Evolutionary conservation across 371 early-diverging fungal genomes (phyloP), one percentile per base, ranked within the genome.

Genomic region (Mortierella sp.): DNA sequence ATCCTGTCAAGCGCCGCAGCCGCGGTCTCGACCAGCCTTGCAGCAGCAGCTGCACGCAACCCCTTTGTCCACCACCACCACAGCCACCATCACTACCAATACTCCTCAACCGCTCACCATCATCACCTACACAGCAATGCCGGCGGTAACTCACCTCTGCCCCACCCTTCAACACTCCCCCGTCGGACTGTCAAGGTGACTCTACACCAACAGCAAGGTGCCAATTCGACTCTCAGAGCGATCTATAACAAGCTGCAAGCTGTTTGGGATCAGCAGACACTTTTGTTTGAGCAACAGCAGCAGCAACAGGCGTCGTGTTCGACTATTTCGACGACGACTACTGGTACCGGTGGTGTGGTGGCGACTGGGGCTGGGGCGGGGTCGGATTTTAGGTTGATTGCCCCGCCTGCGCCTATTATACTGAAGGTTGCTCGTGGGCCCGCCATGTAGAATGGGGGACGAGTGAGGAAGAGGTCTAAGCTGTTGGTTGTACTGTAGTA

Each of bases 121-220:
- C 69, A 44, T 13, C 75, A 57, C 37, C 43, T 72, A 19, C 53
- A 55, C 50, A 37, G 46, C 64, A 51, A 31, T 14, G 50, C 14
- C 31, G 28, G 48, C n/a, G 61, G 31, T 21, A 72, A 78, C 53
- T 78, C 80, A 28, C 73, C 78, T 9, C 70, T 74, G 0, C 78
- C 75, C n/a, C 75, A 72, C 2, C 54, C 59, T 3, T 71, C 73
- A 14, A 67, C 59, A 0, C 37, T 73, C 21, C 76, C 79, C 11
- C 70, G 69, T 11, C 57, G 75, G 19, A 71, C 67, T 2, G 82
- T 80, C 74, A 81, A 78, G 64, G 85, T 81, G 73, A 84, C 81
- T n/a, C 34, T 81, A 24, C 77, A 83, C 43, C 83, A 83, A 19
- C 83, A 83, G 24, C 80, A 83, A 21, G 83, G 83, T 0, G 83